Evolutionary conservation across 2,329 filamentous ascomycete species (phyloP), one percentile per base, ranked within the genome.

Genomic region (Aspergillus texensis): DNA sequence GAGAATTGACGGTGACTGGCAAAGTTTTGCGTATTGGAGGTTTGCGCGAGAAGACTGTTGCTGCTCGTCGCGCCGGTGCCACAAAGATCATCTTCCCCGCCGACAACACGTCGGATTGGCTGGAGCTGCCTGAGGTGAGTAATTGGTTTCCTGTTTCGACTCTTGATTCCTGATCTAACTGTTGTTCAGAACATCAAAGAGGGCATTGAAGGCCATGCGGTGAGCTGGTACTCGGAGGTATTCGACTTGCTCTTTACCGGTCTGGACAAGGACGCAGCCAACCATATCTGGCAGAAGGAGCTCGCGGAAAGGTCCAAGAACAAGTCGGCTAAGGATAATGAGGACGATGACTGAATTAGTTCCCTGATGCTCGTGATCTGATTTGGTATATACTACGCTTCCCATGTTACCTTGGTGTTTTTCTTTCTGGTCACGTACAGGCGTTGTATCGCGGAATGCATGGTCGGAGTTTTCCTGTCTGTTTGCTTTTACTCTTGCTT

Each of bases 1-100:
- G 95, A 67, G 95, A 99, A 80, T 83, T 99, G 67, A 99, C 96
- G 1, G 89, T 99, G 58, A 99, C 95, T 1, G 95, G 95, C 60
- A 99, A 99, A 81, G 94, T 99, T 2, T 82, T 99, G 58, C 86
- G 95, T 66, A 99, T 99, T 76, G 95, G 95, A 57, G 95, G 95
- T 0, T 81, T 99, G 70, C 85, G 95, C 54, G 95, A 99, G 82
- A 99, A 99, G 89, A 97, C 95, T 8, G 94, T 99, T 45, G 95
- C 95, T 34, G 96, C 95, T 62, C 87, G 94, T 74, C 86, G 95
- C 67, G 95, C 95, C 26, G 95, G 96, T 60, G 96, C 93, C 73
- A 95, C 91, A 79, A 96, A 89, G 79, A 89, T 99, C 71, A 90
- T 99, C 67, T 99, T 99, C 85, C 95, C 95, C 30, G 88, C 89